These are phyloP conservation scores for Gossypium anomalum DNA, from an alignment of 345 rosid genomes.

Conservation along the genomic window DNA sequence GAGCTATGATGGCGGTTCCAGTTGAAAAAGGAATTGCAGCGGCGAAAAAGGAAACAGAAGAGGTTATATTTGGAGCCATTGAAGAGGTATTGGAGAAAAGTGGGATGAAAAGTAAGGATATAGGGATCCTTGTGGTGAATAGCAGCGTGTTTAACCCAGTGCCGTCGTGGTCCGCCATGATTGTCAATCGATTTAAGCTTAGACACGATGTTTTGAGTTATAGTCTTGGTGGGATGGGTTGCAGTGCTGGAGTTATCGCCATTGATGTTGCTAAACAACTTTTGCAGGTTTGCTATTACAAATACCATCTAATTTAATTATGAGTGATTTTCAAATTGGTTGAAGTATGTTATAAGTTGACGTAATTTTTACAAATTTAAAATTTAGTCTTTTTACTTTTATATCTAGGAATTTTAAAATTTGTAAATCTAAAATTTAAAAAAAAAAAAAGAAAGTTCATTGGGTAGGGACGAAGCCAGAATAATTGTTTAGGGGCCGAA, in stretches of 20 bases:
- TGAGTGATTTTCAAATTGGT: too few species aligned
- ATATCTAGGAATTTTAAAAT: too few species aligned
- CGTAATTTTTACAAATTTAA: too few species aligned
- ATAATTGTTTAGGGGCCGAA: fast-evolving
- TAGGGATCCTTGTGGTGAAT: conserved; percentile 46
- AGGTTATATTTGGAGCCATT: conserved; percentile 43
- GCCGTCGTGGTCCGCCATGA: conserved; percentile 43
- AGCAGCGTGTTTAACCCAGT: conserved; percentile 43
- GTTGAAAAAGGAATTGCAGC: conserved; percentile 22
- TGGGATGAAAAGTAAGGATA: conserved; percentile 37
- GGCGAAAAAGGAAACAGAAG: conserved; percentile 41
- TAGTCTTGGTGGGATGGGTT: conserved; percentile 59
- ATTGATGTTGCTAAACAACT: conserved; percentile 55
- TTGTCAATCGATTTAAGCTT: conserved; percentile 45
- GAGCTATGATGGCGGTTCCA: conserved; percentile 40
- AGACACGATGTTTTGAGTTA: conserved; percentile 37
- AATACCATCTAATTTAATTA: background rate
- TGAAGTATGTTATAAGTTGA: fast-evolving
- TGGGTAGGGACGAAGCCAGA: too few species aligned
- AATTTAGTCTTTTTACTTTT: too few species aligned
- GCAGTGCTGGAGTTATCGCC: conserved; percentile 52
- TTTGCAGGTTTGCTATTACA: conserved; percentile 35
- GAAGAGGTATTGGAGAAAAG: conserved; percentile 15
- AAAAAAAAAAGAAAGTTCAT: too few species aligned
- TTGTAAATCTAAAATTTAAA: too few species aligned